Conservation (phyloP, 768 basidiomycete genomes). For the Amanita pseudoporphyria region DNA sequence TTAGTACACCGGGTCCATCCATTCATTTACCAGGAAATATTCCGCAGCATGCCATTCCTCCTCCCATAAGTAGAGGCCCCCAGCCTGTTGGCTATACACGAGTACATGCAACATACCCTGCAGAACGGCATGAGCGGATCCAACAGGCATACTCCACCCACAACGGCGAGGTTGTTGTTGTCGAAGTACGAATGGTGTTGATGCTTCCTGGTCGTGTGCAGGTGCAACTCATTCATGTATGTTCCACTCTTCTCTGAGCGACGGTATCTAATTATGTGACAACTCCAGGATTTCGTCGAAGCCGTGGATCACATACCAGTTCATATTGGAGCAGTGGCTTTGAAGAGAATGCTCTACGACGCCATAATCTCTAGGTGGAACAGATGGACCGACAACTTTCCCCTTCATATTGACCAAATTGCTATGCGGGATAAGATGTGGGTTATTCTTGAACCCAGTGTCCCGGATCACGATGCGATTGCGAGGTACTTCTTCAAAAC, state of each 20-base stretch:
- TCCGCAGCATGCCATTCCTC: too few relatives aligned
- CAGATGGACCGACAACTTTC: constrained; percentile 9
- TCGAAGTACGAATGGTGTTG: background rate
- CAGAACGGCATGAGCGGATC: background rate
- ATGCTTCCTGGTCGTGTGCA: background rate
- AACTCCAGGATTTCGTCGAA: constrained; percentile 14
- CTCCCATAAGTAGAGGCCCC: too few relatives aligned
- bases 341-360: constrained; percentile 13
- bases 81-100: background rate
- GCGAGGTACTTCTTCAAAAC: constrained; percentile 7
- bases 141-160: background rate
- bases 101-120: background rate
- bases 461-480: constrained; percentile 13
- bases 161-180: background rate
- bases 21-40: background rate
- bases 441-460: background rate
- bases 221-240: background rate
- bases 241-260: background rate
- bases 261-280: background rate
- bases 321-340: constrained; percentile 14
- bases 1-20: background rate
- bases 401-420: constrained; percentile 4
- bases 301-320: constrained; percentile 15
- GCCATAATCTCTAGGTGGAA: constrained; percentile 11
- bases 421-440: background rate